A percentile compares a stretch with the other conserved stretches of the same genome.
Evolutionary conservation across 2,329 filamentous ascomycete species (phyloP).

Genomic region (Botryosphaeria dothidea): DNA sequence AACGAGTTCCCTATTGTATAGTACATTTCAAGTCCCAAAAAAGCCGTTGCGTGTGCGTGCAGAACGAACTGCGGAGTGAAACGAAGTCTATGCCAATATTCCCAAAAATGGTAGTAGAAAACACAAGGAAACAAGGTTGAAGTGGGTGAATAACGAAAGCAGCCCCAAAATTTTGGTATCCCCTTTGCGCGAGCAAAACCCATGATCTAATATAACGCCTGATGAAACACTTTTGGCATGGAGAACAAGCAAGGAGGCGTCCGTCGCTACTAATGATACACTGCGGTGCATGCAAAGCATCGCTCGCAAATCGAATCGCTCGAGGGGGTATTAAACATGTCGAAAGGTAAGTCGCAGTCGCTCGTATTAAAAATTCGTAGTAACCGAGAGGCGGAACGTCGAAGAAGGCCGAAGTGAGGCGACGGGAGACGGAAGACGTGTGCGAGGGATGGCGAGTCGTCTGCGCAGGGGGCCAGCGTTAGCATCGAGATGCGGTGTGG

Average conservation of each 20-base stretch:
- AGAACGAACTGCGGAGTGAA: conserved; percentile 15
- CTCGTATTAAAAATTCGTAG: conserved; percentile 21
- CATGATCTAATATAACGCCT: conserved; percentile 42
- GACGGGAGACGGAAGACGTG: conserved; percentile 10
- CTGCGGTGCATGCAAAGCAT: conserved; percentile 20
- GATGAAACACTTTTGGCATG: conserved; percentile 22
- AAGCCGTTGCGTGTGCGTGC: conserved; percentile 18
- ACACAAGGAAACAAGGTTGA: background rate
- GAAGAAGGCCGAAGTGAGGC: conserved; percentile 12
- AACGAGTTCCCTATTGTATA: conserved; percentile 22
- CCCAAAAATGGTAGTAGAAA: conserved; percentile 19
- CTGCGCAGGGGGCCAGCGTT: conserved; percentile 15
- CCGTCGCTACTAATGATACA: conserved; percentile 32
- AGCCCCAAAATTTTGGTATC: conserved; percentile 39
- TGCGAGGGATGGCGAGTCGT: conserved; percentile 19
- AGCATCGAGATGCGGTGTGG: conserved; percentile 9
- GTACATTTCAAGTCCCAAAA: conserved; percentile 9
- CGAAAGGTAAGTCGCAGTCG: conserved; percentile 20
- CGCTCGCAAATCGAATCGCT: conserved; percentile 29
- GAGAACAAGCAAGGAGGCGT: conserved; percentile 24
- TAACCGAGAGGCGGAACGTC: conserved; percentile 18
- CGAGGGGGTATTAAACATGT: conserved; percentile 38
- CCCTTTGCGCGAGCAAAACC: conserved; percentile 37
- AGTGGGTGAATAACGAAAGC: conserved; percentile 10
- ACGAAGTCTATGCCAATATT: conserved; percentile 32